Evolutionary conservation across 768 basidiomycete species (phyloP).

Genomic region (Serendipita sp.): DNA sequence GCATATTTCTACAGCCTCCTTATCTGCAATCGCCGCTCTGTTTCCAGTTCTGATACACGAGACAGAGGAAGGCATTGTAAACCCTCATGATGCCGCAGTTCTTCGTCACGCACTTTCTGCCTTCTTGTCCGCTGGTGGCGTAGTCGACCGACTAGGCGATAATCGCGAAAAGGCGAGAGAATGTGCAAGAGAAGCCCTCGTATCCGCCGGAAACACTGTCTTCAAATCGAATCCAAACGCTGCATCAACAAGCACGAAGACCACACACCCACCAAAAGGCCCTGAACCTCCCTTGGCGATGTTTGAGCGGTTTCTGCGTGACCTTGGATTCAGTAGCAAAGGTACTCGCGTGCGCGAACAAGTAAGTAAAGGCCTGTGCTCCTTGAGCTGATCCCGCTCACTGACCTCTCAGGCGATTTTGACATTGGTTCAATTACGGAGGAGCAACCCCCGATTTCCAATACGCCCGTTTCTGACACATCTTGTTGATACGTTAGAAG

Average conservation of each 20-base stretch:
- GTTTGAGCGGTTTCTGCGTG: constrained; percentile 59
- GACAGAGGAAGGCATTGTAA: not conserved
- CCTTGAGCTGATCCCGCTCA: constrained; percentile 16
- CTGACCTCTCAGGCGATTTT: constrained; percentile 30
- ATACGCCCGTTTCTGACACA: constrained; percentile 63
- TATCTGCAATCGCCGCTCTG: constrained; percentile 51
- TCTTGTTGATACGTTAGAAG: constrained; percentile 77
- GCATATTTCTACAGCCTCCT: constrained; percentile 62
- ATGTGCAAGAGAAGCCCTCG: constrained; percentile 63
- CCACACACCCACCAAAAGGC: constrained; percentile 29
- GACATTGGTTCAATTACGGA: constrained; percentile 57
- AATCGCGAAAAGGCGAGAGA: constrained; percentile 50
- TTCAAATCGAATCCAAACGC: constrained; percentile 37
- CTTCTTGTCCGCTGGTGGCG: constrained; percentile 59
- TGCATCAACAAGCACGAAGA: constrained; percentile 26
- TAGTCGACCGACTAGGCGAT: constrained; percentile 75
- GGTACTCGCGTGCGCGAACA: constrained; percentile 79
- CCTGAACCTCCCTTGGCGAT: constrained; percentile 50
- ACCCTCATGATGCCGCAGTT: constrained; percentile 33
- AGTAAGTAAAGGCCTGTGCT: constrained; percentile 29
- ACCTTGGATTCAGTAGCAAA: constrained; percentile 62
- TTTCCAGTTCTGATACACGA: constrained; percentile 41
- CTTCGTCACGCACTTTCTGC: constrained; percentile 54
- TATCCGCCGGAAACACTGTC: constrained; percentile 55
- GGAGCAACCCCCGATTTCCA: constrained; percentile 55